Evolutionary conservation across 2,329 filamentous ascomycete species (phyloP).

Genomic region (Aspergillus glaucus): DNA sequence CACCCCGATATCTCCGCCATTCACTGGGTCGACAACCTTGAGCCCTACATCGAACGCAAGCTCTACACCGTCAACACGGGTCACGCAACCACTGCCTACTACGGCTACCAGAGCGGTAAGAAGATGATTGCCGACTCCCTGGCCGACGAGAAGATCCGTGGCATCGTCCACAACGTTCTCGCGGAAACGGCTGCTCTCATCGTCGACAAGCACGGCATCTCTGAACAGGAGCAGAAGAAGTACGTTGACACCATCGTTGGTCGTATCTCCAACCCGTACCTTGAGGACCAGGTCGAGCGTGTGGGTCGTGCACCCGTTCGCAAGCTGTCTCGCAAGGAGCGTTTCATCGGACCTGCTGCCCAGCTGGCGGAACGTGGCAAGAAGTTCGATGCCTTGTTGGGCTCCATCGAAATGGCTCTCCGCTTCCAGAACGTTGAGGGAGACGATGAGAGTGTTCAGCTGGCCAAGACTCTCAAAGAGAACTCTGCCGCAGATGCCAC

Average conservation of each 20-base stretch:
- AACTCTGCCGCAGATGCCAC: slow-evolving; percentile 69
- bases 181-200: slow-evolving; percentile 83
- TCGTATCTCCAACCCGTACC: slow-evolving; percentile 86
- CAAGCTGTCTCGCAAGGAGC: slow-evolving; percentile 91
- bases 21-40: slow-evolving; percentile 85
- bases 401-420: slow-evolving; percentile 83
- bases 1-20: slow-evolving; percentile 76
- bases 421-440: slow-evolving; percentile 91
- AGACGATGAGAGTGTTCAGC: slow-evolving; percentile 80
- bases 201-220: slow-evolving; percentile 77
- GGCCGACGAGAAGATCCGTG: slow-evolving; percentile 70
- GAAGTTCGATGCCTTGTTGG: slow-evolving; percentile 66
- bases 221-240: slow-evolving; percentile 65
- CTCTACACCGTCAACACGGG: slow-evolving; percentile 98
- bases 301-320: slow-evolving; percentile 90
- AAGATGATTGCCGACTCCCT: slow-evolving; percentile 84
- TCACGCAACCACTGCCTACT: slow-evolving; percentile 93
- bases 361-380: slow-evolving; percentile 78
- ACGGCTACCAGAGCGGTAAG: slow-evolving; percentile 81
- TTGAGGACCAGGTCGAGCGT: slow-evolving; percentile 89
- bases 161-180: slow-evolving; percentile 71
- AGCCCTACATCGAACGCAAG: slow-evolving; percentile 98
- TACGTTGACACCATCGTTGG: slow-evolving; percentile 91
- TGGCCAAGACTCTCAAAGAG: slow-evolving; percentile 77
- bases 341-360: slow-evolving; percentile 86